These are phyloP conservation scores for Blastobotrys attinorum DNA, from an alignment of 805 yeast genomes.

Conservation along the genomic window DNA sequence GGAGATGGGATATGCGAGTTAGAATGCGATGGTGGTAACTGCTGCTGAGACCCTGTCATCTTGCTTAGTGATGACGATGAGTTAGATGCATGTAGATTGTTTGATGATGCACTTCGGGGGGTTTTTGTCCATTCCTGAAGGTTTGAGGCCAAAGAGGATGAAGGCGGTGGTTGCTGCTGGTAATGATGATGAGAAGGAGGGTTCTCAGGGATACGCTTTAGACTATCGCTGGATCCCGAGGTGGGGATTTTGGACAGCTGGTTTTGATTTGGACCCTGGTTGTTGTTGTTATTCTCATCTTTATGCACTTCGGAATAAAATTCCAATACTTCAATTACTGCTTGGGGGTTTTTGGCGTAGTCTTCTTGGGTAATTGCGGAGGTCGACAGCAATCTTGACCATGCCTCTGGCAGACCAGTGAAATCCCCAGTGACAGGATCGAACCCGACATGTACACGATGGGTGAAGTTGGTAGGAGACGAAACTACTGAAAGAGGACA, in stretches of 20 bases:
- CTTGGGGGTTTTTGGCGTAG: slow-evolving; percentile 87
- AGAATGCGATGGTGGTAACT: background rate
- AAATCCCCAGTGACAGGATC: slow-evolving; percentile 78
- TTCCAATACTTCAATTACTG: slow-evolving; percentile 84
- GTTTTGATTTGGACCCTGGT: background rate
- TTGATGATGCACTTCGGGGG: slow-evolving; percentile 12
- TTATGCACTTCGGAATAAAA: slow-evolving; percentile 40
- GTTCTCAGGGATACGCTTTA: background rate
- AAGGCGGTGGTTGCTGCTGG: background rate
- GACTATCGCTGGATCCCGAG: background rate
- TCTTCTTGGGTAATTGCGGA: slow-evolving; percentile 85
- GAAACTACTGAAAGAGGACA: slow-evolving; percentile 53
- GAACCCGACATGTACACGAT: slow-evolving; percentile 90
- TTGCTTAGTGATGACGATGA: background rate
- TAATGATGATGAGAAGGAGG: background rate
- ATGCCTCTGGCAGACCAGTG: slow-evolving; percentile 87
- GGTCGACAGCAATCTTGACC: slow-evolving; percentile 77
- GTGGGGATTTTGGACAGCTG: background rate
- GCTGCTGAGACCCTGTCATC: background rate
- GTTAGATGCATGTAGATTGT: background rate
- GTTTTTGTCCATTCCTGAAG: slow-evolving; percentile 21
- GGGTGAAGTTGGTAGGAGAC: slow-evolving; percentile 89
- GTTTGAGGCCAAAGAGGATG: slow-evolving; percentile 7
- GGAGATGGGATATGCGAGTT: slow-evolving; percentile 1
- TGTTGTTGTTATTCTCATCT: slow-evolving; percentile 14